A percentile compares a stretch with the other conserved stretches of the same genome.
Evolutionary conservation across 108 stramenopile species (phyloP).

Genomic region (Discostella pseudostelligera): DNA sequence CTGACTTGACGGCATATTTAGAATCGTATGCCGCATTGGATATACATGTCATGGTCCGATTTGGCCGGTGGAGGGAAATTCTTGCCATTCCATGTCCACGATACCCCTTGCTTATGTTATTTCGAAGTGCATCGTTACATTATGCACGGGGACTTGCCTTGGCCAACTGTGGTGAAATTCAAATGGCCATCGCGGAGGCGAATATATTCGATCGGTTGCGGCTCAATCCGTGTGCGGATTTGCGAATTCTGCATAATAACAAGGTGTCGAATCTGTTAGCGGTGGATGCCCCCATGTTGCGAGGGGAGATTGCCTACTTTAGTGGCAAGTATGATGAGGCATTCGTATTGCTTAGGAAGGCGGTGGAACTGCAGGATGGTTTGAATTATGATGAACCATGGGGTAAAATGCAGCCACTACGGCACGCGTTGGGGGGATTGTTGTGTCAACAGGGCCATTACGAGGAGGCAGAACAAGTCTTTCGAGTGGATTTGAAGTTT

Average conservation of each 20-base stretch:
- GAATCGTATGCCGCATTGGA: conserved; percentile 82
- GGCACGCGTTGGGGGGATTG: conserved; percentile 86
- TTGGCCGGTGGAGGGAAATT: conserved; percentile 83
- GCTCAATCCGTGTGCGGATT: conserved; percentile 57
- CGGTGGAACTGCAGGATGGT: conserved; percentile 76
- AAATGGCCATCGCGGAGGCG: conserved; percentile 61
- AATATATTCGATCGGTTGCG: conserved; percentile 62
- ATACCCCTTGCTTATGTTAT: conserved; percentile 72
- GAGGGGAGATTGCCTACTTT: conserved; percentile 84
- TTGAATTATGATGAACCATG: conserved; percentile 88
- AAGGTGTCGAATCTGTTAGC: conserved; percentile 59
- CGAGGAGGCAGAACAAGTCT: conserved; percentile 69
- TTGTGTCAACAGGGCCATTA: conserved; percentile 71
- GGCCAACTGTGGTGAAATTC: conserved; percentile 55
- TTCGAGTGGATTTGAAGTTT: conserved; percentile 68
- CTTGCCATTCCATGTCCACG: conserved; percentile 59
- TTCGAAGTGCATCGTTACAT: conserved; percentile 58
- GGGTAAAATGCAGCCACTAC: conserved; percentile 90
- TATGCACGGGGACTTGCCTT: conserved; percentile 72
- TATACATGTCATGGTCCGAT: conserved; percentile 80
- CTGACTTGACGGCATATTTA: conserved; percentile 72
- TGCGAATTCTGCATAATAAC: conserved; percentile 86
- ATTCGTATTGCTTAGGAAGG: conserved; percentile 63
- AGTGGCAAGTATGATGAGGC: conserved; percentile 73
- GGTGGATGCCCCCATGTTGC: conserved; percentile 76